These are phyloP conservation scores for Xylogone sp. DNA, from an alignment of 2,329 filamentous ascomycete genomes.

Conservation along the genomic window DNA sequence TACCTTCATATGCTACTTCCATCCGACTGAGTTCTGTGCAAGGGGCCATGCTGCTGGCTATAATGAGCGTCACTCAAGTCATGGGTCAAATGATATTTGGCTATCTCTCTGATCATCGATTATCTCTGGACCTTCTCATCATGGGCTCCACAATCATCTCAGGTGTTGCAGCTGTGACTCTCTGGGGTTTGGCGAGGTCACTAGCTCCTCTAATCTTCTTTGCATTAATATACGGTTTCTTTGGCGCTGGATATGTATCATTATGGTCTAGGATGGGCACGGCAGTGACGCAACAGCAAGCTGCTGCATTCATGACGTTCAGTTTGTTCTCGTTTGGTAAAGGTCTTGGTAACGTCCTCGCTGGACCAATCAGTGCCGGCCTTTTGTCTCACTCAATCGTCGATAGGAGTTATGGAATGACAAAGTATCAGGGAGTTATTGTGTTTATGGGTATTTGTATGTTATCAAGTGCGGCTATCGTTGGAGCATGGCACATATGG, in stretches of 20 bases:
- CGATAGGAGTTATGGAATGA: constrained; percentile 13
- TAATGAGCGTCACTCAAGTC: constrained; percentile 41
- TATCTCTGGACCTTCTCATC: constrained; percentile 27
- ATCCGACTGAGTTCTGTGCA: constrained; percentile 30
- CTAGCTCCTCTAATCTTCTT: constrained; percentile 39
- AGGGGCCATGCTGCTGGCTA: constrained; percentile 36
- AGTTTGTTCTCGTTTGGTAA: constrained; percentile 12
- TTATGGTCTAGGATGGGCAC: constrained; percentile 36
- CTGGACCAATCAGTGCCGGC: constrained; percentile 10
- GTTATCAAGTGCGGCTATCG: constrained; percentile 11
- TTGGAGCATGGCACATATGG: constrained; percentile 11
- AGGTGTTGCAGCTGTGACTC: constrained; percentile 37
- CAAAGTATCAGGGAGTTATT: constrained; percentile 16
- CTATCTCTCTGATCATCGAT: constrained; percentile 31
- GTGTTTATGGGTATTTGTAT: constrained; percentile 19
- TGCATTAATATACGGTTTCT: constrained; percentile 44
- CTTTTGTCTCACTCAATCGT: background rate
- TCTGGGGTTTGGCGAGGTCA: constrained; percentile 42
- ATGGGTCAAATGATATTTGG: constrained; percentile 37
- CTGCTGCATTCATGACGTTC: constrained; percentile 19
- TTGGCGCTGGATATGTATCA: constrained; percentile 43
- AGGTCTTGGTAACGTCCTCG: constrained; percentile 12
- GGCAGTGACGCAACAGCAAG: constrained; percentile 7
- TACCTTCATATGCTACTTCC: constrained; percentile 36
- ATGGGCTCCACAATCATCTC: constrained; percentile 40